Base-by-base conservation (phyloP, 306 rosid species). In the Castanopsis chinensis region DNA sequence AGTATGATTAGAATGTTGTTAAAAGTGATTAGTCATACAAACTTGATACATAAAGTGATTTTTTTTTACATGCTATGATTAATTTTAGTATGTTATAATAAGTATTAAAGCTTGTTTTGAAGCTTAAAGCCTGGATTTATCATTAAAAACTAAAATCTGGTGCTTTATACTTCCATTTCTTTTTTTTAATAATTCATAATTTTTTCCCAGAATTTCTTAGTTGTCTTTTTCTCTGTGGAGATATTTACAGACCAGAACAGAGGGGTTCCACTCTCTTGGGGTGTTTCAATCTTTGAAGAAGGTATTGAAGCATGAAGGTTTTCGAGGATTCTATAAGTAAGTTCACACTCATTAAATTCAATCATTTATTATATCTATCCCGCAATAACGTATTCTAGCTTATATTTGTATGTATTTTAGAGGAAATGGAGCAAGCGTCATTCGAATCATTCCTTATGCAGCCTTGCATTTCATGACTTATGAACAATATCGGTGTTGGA, bases 381-480 rank as follows among this genome's bases (percentile, higher is more conserved):
- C 45, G 72, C 45, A 21, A 0, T 28, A 21, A 6, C 77, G 60
- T n/a, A 68, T 59, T 51, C 49, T 76, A 74, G 63, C 73, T 61
- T 76, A 15, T 64, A 67, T 43, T 59, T 70, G 28, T 71, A 74
- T 79, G 83, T 83, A 37, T 69, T 83, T 64, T 78, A 95, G 99
- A 79, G 99, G 99, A 90, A 95, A 95, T 80, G 98, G 97, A 80
- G 99, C 99, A 30, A 90, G 99, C 78, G 92, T 89, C 77, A 85
- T 89, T 52, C 90, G 99, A 73, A 89, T 95, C 82, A 77, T 93
- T 82, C 99, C 98, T 1, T 95, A 95, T 82, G 99, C 98, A 57
- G 98, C 98, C 80, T 85, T 93, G 77, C 99, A 93, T 86, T 95
- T 88, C 88, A 95, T 95, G 99, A 86, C 98, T 43, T 93, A 95